These are phyloP conservation scores for Cryptosporidium andersoni DNA, from an alignment of 169 alveolate genomes.

Conservation along the genomic window DNA sequence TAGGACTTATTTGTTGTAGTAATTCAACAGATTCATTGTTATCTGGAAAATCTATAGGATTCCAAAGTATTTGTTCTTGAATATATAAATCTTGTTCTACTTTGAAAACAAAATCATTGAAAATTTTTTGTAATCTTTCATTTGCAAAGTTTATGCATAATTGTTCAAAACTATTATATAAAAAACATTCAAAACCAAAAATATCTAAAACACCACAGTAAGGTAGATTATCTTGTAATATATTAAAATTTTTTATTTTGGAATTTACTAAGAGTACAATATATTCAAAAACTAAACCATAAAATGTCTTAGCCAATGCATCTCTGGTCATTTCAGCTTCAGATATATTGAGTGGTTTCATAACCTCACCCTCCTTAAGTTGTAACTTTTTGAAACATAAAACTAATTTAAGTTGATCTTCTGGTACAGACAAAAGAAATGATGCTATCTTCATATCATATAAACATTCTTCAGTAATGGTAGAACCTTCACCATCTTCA, in stretches of 20 bases:
- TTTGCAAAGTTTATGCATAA: slow-evolving; percentile 97
- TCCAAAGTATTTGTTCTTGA: slow-evolving; percentile 92
- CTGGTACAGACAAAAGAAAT: slow-evolving; percentile 75
- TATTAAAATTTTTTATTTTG: slow-evolving; percentile 8
- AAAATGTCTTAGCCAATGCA: slow-evolving; percentile 95
- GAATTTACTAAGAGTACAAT: slow-evolving; percentile 78
- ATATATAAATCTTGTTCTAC: slow-evolving; percentile 91
- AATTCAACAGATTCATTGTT: slow-evolving; percentile 94
- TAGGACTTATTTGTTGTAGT: slow-evolving; percentile 41
- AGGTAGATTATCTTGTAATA: background rate
- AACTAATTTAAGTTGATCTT: slow-evolving; percentile 72
- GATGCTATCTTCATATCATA: slow-evolving; percentile 74
- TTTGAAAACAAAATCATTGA: slow-evolving; percentile 91
- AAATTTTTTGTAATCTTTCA: slow-evolving; percentile 93
- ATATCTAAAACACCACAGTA: slow-evolving; percentile 94
- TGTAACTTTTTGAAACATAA: slow-evolving; percentile 76
- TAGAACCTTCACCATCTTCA: slow-evolving; percentile 73
- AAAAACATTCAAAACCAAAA: slow-evolving; percentile 97
- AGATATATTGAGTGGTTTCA: slow-evolving; percentile 81
- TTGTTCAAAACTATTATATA: slow-evolving; percentile 93
- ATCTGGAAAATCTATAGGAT: slow-evolving; percentile 95
- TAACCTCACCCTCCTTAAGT: slow-evolving; percentile 73
- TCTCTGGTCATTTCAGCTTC: slow-evolving; percentile 90
- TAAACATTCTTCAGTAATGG: slow-evolving; percentile 1
- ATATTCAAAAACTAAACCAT: slow-evolving; percentile 93